Evolutionary conservation across 2,329 filamentous ascomycete species (phyloP), one percentile per base, ranked within the genome.

Genomic region (Sporothrix schenckii): DNA sequence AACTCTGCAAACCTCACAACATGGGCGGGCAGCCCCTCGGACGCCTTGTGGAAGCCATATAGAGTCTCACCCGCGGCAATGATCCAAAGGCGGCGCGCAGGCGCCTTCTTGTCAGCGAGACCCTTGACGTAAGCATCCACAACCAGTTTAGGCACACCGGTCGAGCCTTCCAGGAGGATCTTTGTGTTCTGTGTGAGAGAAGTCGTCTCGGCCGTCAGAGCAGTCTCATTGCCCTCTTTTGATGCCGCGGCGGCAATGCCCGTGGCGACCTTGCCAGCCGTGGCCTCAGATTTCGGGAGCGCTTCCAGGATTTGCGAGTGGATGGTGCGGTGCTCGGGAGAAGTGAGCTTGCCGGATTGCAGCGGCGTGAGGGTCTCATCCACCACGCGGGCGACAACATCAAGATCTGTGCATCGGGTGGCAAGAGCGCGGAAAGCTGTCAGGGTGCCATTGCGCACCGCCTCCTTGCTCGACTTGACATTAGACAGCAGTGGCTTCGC

Each of bases 181-280:
- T 82, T 81, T 47, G 91, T 81, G 75, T 92, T 91, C 72, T 86
- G 86, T 68, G 88, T 85, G 69, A 98, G 84, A 4, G 92, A 87
- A 47, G 85, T 84, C 7, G 93, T 88, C 79, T 97, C 93, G 11
- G 92, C 89, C 54, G 87, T 85, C 34, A 97, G 83, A 54, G 94
- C 94, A 49, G 85, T 82, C 79, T 99, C 95, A 75, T 96, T 98
- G 9, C 93, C 89, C 80, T 99, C 95, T 77, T 97, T 97, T 7
- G 86, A 81, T 21, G 91, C 89, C 16, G 93, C 83, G 21, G 88
- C 80, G 7, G 90, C 87, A 71, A 98, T 84, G 7, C 87, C 88
- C 66, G 84, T 81, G 1, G 88, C 85, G 41, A 94, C 84, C 74
- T 91, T 91, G 70, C 86, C 84, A 0, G 92, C 90, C 52, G 91